Conservation (phyloP, 2,329 filamentous ascomycete species). For the Colletotrichum lindemuthianum region DNA sequence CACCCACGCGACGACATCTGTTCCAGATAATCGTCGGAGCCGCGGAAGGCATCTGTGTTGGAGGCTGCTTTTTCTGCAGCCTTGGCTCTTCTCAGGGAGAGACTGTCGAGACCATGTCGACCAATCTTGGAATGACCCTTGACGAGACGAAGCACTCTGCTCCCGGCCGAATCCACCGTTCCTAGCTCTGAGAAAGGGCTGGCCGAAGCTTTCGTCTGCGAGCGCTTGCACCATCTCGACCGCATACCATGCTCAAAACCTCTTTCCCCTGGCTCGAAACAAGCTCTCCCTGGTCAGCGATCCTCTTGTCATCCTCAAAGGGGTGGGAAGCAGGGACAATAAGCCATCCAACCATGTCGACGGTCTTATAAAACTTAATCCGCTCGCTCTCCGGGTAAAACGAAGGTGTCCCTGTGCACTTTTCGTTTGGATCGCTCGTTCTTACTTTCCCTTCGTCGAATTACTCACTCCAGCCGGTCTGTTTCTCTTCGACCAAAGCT, state of each 20-base stretch:
- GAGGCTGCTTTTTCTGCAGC: neutral
- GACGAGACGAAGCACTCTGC: neutral
- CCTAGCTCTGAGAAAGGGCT: neutral
- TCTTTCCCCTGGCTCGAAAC: slow-evolving; percentile 25
- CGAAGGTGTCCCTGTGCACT: slow-evolving; percentile 19
- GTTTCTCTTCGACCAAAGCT: slow-evolving; percentile 1
- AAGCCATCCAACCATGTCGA: slow-evolving; percentile 17
- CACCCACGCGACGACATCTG: slow-evolving; percentile 16
- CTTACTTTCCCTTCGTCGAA: slow-evolving; percentile 22
- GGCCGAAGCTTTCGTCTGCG: neutral
- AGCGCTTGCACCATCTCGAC: slow-evolving; percentile 18
- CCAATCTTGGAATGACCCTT: neutral
- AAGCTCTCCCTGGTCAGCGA: slow-evolving; percentile 24
- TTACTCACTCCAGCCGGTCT: slow-evolving; percentile 16
- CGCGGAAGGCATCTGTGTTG: slow-evolving; percentile 20
- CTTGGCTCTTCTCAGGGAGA: neutral
- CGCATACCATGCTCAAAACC: slow-evolving; percentile 10
- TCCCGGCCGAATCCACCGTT: neutral
- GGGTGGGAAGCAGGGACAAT: neutral
- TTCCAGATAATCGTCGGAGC: slow-evolving; percentile 21
- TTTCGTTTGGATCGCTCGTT: slow-evolving; percentile 20
- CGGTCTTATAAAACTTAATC: slow-evolving; percentile 27
- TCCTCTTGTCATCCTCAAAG: slow-evolving; percentile 21
- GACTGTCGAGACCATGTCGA: slow-evolving; percentile 2
- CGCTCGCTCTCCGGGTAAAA: slow-evolving; percentile 24